Base-by-base conservation (phyloP, 495 filamentous ascomycete genomes). In the Penicillium canescens region DNA sequence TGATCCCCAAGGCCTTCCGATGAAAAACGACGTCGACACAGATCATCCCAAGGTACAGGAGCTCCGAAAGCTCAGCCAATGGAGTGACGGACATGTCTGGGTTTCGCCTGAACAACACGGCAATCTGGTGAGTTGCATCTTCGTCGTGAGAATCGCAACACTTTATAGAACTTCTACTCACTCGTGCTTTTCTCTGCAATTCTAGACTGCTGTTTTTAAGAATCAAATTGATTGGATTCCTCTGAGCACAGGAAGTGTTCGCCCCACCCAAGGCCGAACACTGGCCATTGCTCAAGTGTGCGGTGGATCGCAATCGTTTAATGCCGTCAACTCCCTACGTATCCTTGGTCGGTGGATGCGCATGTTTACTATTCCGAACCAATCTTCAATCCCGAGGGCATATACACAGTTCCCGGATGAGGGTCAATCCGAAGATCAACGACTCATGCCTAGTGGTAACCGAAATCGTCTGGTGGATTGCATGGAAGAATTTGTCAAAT, bases 191-290 rank as follows among this genome's bases (percentile, higher is more conserved):
- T 16, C 35, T 42, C 39, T 35, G 23, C 37, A 34, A 23, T 24
- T 18, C 12, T 35, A 84, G 76, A 88, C 86, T 0, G 84, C 77
- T 0, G 83, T 88, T 0, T 89, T 90, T 77, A 89, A 90, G 57
- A 87, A 88, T 51, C 85, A 89, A 51, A 89, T 89, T 43, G 86
- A 89, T 66, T 90, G 86, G 86, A 86, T 89, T 42, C 86, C 86
- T 3, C 69, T 90, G 0, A 75, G 64, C 1, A 82, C 78, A 0
- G 85, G 86, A 9, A 79, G 78, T 28, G 81, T 90, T 0, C 82
- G 86, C 10, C 86, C 86, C 2, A 89, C 86, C 0, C 86, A 90
- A 63, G 84, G 84, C 37, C 76, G 86, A 2, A 90, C 86, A 0
- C 74, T 90, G 0, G 79, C 82, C 3, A 78, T 90, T 42, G 79